Evolutionary conservation across 805 yeast genomes (phyloP), one percentile per base, ranked within the genome.

Genomic region (Wickerhamiella spandovensis): DNA sequence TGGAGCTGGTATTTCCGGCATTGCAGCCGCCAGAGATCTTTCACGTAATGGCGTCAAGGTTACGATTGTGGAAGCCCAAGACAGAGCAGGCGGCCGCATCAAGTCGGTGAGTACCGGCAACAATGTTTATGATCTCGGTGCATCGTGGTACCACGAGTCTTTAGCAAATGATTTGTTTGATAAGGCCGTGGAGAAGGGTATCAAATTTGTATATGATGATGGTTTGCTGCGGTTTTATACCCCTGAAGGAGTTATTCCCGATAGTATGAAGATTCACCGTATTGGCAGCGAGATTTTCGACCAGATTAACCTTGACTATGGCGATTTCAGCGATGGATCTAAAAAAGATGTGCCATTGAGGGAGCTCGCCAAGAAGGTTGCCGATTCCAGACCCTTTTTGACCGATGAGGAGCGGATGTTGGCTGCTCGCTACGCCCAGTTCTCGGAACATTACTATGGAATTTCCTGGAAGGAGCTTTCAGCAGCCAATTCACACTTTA

Each of bases 131-230:
- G 95, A 86, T 62, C 55, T 85, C 18, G 95, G 95, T 1, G 95
- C 94, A 0, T 75, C 87, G 7, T 87, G 95, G 95, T 83, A 82
- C 57, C 95, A 87, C 60, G 95, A 86, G 57, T 77, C 86, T 0
- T 65, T 85, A 43, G 70, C 75, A 37, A 87, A 87, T 61, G 72
- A 73, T 2, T 67, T 83, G 15, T 80, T 85, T 57, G 72, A 75
- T 43, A 76, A 74, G 50, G 78, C 70, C 7, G 64, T 64, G 7
- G 56, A 55, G 13, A 56, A 54, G 44, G 62, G 62, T 1, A 53
- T 54, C 9, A 57, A 55, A 5, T 55, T 72, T 23, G 69, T 67
- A 51, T 78, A 68, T 54, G 81, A 77, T 56, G 84, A 80, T 58
- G 64, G 64, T 25, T 68, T 66, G 2, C 48, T 57, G 1, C 54